These are phyloP conservation scores for Aspergillus sclerotialis DNA, from an alignment of 2,329 filamentous ascomycete species.

Conservation along the genomic window DNA sequence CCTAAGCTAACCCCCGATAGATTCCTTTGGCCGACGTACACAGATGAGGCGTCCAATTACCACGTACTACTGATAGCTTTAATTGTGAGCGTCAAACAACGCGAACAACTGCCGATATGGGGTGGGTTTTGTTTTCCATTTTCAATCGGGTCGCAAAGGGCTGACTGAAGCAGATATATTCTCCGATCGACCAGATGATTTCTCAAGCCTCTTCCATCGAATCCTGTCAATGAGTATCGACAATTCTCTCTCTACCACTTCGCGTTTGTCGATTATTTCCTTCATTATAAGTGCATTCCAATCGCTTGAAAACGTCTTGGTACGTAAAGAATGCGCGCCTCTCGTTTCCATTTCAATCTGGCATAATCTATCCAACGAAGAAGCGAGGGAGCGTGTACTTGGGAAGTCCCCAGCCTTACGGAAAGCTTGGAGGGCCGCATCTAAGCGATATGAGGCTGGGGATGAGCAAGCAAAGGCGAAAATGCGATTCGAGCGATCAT, in stretches of 20 bases:
- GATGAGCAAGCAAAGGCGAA: conserved; percentile 73
- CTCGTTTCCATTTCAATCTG: conserved; percentile 91
- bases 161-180: conserved; percentile 59
- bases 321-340: conserved; percentile 93
- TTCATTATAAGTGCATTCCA: conserved; percentile 92
- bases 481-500: conserved; percentile 83
- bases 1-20: conserved; percentile 38
- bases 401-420: conserved; percentile 66
- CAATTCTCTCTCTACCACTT: conserved; percentile 54
- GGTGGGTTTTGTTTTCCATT: conserved; percentile 43
- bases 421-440: conserved; percentile 84
- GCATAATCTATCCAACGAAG: conserved; percentile 81
- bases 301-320: conserved; percentile 78
- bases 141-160: conserved; percentile 1
- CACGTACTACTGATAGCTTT: conserved; percentile 83
- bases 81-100: conserved; percentile 79
- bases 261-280: conserved; percentile 75
- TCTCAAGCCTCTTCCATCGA: conserved; percentile 82
- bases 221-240: conserved; percentile 81
- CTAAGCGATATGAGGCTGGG: conserved; percentile 78
- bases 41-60: conserved; percentile 80
- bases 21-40: conserved; percentile 92
- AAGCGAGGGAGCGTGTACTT: conserved; percentile 64
- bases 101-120: conserved; percentile 85
- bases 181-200: conserved; percentile 67